Evolutionary conservation across 2,329 filamentous ascomycete species (phyloP).

Genomic region (Tolypocladium tundrense): DNA sequence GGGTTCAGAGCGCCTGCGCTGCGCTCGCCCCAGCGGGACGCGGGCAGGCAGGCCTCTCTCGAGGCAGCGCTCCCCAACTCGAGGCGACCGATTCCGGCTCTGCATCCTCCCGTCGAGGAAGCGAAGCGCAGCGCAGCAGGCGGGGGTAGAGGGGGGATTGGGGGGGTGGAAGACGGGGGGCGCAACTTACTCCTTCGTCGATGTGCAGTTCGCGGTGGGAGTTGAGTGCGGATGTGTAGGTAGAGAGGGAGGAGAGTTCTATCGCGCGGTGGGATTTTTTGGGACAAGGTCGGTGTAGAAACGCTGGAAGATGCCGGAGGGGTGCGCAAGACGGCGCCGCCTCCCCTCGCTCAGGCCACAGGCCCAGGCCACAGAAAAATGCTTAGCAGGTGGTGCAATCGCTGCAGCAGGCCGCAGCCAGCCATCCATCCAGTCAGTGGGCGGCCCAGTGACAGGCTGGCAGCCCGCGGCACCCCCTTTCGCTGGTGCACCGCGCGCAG

Average conservation of each 20-base stretch:
- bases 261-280: conserved; percentile 4
- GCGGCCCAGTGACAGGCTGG: neutral
- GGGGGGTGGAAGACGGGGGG: neutral
- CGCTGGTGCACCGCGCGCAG: neutral
- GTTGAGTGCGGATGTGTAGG: conserved; percentile 4
- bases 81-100: neutral
- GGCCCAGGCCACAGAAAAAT: neutral
- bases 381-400: neutral
- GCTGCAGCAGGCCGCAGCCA: neutral
- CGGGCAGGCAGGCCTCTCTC: neutral
- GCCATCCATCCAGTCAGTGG: neutral
- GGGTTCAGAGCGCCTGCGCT: conserved; percentile 2
- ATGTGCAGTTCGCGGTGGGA: conserved; percentile 4
- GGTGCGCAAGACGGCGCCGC: neutral
- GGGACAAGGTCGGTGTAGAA: conserved; percentile 2
- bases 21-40: neutral
- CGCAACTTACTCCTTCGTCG: conserved; percentile 8
- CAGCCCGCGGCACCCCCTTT: neutral
- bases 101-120: neutral
- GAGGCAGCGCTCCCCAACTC: neutral
- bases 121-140: neutral
- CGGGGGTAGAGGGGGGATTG: neutral
- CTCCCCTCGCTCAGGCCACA: neutral
- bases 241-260: conserved; percentile 6
- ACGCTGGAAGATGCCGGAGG: neutral